Evolutionary conservation across 768 basidiomycete genomes (phyloP).

Genomic region (Clitopilus passeckerianus): DNA sequence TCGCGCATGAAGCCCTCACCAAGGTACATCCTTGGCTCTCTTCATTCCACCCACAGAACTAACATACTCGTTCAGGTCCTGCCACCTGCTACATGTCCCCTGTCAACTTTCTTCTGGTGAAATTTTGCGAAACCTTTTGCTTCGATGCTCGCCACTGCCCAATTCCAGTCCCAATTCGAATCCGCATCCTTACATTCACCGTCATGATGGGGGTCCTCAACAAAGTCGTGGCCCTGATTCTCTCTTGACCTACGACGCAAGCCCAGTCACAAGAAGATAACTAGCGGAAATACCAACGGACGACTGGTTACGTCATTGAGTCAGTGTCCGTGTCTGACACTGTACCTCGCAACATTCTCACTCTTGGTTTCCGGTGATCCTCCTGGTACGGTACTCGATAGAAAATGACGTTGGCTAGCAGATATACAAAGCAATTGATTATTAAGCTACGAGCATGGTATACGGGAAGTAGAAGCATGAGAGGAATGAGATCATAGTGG

Average conservation of each 20-base stretch:
- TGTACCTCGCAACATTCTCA: background rate
- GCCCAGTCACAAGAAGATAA: constrained; percentile 14
- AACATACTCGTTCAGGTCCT: constrained; percentile 7
- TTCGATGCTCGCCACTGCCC: constrained; percentile 22
- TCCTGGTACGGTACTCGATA: too few species aligned
- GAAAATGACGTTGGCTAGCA: too few species aligned
- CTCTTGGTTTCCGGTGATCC: constrained; percentile 17
- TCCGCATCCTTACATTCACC: constrained; percentile 22
- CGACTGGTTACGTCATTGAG: constrained; percentile 27
- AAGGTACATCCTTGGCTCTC: constrained; percentile 5
- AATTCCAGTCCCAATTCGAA: constrained; percentile 17
- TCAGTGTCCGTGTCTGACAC: constrained; percentile 18
- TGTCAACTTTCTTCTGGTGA: constrained; percentile 20
- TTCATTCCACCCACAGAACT: background rate
- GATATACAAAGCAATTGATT: too few species aligned
- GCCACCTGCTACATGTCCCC: constrained; percentile 9
- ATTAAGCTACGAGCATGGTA: too few species aligned
- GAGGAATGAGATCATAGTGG: too few species aligned
- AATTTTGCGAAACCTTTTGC: constrained; percentile 21
- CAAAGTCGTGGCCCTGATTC: constrained; percentile 15
- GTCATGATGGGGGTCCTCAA: constrained; percentile 24
- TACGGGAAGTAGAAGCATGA: too few species aligned
- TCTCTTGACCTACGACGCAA: constrained; percentile 25
- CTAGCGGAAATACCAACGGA: constrained; percentile 10
- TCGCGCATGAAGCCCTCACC: constrained; percentile 11